phyloP scores from a whole-genome alignment of 1,139 yeast genomes.

The Saccharomyces hybrid region DNA sequence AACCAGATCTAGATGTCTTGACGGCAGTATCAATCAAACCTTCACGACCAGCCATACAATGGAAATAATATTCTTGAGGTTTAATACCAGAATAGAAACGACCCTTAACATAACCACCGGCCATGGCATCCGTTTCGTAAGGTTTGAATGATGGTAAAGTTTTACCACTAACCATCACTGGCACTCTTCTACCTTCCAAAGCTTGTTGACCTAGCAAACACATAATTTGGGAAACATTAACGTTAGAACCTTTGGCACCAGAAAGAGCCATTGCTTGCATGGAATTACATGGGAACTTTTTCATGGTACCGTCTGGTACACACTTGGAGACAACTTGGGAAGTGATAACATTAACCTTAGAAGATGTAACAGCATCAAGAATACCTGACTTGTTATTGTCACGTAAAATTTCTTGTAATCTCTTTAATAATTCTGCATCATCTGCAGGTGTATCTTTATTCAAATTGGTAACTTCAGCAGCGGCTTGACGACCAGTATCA shows the following conservation, averaged over 20 bases:
- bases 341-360: slow-evolving; percentile 86
- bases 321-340: slow-evolving; percentile 89
- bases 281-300: slow-evolving; percentile 88
- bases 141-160: slow-evolving; percentile 95
- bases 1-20: slow-evolving; percentile 97
- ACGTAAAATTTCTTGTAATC: slow-evolving; percentile 90
- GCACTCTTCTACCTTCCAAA: slow-evolving; percentile 97
- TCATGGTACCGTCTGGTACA: slow-evolving; percentile 95
- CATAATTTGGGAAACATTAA: slow-evolving; percentile 98
- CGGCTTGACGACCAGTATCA: slow-evolving; percentile 85
- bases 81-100: slow-evolving; percentile 96
- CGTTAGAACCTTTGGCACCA: slow-evolving; percentile 98
- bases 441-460: slow-evolving; percentile 45
- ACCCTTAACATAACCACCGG: slow-evolving; percentile 97
- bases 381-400: slow-evolving; percentile 90
- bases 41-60: slow-evolving; percentile 99
- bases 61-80: slow-evolving; percentile 99
- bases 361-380: slow-evolving; percentile 91
- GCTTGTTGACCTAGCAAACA: slow-evolving; percentile 99
- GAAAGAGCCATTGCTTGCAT: slow-evolving; percentile 99
- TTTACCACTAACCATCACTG: slow-evolving; percentile 98
- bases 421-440: slow-evolving; percentile 73
- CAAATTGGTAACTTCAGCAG: slow-evolving; percentile 87
- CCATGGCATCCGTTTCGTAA: slow-evolving; percentile 92
- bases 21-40: slow-evolving; percentile 99